A percentile compares a stretch with the other conserved stretches of the same genome.
These are phyloP conservation scores for Populus alba DNA, from an alignment of 345 rosid species.

Conservation along the genomic window DNA sequence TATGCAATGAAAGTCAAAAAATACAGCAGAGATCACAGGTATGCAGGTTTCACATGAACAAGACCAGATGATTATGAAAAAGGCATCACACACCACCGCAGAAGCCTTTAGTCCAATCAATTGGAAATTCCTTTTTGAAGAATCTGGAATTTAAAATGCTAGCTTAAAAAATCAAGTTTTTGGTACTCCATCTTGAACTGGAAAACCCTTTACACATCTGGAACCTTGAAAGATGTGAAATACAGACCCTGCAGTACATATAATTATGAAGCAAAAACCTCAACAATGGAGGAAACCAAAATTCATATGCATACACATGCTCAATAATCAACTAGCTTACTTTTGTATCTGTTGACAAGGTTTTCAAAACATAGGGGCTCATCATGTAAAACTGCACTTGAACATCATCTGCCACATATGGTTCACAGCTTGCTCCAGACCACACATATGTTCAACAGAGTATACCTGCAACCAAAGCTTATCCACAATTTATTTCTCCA, in stretches of 20 bases:
- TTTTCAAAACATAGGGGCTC: constrained; percentile 62
- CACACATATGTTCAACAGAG: constrained; percentile 7
- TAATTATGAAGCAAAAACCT: neutral
- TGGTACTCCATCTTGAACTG: constrained; percentile 62
- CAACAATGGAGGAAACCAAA: neutral
- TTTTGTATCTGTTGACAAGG: constrained; percentile 47
- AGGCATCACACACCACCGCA: neutral
- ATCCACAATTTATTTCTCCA: no score
- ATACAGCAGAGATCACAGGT: neutral
- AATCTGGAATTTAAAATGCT: neutral
- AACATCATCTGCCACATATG: constrained; percentile 42
- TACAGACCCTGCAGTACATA: constrained; percentile 45
- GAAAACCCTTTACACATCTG: constrained; percentile 68
- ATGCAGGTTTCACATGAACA: neutral
- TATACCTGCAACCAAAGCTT: no score
- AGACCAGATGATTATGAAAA: neutral
- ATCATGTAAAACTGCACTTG: constrained; percentile 68
- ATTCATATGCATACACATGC: neutral
- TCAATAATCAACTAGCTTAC: constrained; percentile 15
- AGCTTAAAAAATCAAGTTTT: constrained; percentile 21
- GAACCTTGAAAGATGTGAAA: constrained; percentile 53
- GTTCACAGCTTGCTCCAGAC: no score
- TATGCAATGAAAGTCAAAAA: neutral
- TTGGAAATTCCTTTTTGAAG: neutral
- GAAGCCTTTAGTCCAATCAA: neutral